Conservation (phyloP, 2,329 filamentous ascomycete genomes). For the Arthrobotrys megalospora region DNA sequence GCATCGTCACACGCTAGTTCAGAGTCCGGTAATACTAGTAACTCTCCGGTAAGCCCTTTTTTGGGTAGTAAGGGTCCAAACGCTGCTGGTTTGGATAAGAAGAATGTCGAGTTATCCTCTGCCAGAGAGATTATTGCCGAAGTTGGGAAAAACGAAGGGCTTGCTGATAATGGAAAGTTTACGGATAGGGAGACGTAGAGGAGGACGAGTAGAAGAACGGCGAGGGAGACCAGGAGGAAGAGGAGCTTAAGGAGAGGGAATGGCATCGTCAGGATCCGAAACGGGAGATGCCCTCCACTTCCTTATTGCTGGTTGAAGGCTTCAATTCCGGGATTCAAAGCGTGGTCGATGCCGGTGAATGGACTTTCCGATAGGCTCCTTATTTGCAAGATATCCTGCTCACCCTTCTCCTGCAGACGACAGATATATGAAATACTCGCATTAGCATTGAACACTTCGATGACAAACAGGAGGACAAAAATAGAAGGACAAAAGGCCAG, state of each 20-base stretch:
- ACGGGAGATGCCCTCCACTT: constrained; percentile 49
- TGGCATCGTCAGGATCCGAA: constrained; percentile 47
- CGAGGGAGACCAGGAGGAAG: constrained; percentile 57
- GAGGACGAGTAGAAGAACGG: constrained; percentile 56
- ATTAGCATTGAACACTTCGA: constrained; percentile 44
- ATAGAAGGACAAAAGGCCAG: constrained; percentile 37
- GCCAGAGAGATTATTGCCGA: constrained; percentile 96
- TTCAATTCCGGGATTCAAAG: constrained; percentile 26
- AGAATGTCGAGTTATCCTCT: constrained; percentile 98
- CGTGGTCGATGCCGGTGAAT: constrained; percentile 9
- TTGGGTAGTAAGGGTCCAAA: constrained; percentile 86
- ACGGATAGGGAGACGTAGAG: constrained; percentile 55
- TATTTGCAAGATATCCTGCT: constrained; percentile 27
- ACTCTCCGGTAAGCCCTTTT: constrained; percentile 84
- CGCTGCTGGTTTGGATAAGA: constrained; percentile 90
- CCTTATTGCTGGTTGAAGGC: not conserved
- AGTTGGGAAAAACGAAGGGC: constrained; percentile 91
- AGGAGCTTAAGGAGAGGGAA: constrained; percentile 60
- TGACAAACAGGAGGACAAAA: constrained; percentile 13
- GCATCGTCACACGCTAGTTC: constrained; percentile 97
- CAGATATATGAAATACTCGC: constrained; percentile 25
- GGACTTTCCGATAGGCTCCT: not conserved
- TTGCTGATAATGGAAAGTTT: constrained; percentile 60
- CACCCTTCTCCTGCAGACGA: constrained; percentile 39
- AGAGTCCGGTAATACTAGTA: constrained; percentile 78